These are phyloP conservation scores for Xylaria sp. DNA, from an alignment of 2,329 filamentous ascomycete genomes.

Conservation along the genomic window DNA sequence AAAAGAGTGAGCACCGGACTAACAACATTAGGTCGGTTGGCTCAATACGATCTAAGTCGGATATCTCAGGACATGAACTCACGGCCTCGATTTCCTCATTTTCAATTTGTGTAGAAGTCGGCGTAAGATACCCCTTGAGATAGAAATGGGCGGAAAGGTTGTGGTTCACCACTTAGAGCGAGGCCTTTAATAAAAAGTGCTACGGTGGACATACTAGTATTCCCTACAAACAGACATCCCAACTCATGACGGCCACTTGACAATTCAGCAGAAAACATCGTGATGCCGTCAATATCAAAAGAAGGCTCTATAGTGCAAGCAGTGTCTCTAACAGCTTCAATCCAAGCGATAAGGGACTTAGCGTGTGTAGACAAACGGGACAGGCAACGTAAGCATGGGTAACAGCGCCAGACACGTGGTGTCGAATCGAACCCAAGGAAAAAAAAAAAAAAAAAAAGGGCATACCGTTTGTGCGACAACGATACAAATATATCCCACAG, in stretches of 20 bases:
- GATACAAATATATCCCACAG: neutral
- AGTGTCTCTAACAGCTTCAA: neutral
- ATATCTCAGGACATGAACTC: constrained; percentile 6
- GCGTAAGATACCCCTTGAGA: constrained; percentile 34
- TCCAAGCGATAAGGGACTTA: neutral
- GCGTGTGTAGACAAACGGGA: neutral
- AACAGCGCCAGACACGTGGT: neutral
- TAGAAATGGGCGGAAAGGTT: constrained; percentile 17
- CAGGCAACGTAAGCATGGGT: neutral
- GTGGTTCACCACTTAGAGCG: neutral
- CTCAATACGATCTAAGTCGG: neutral
- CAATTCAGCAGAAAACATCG: neutral
- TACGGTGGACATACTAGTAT: neutral
- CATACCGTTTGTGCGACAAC: constrained; percentile 11
- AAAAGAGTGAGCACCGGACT: neutral
- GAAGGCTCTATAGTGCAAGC: neutral
- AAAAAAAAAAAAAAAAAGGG: neutral
- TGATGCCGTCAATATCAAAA: neutral
- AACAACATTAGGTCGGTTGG: neutral
- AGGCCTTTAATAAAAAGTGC: constrained; percentile 12
- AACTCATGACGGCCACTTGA: neutral
- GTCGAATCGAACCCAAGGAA: neutral
- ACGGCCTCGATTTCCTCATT: constrained; percentile 15
- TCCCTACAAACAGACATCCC: constrained; percentile 5
- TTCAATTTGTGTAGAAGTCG: constrained; percentile 14